Evolutionary conservation across 2,329 filamentous ascomycete genomes (phyloP).

Genomic region (Microdochium trichocladiopsis): DNA sequence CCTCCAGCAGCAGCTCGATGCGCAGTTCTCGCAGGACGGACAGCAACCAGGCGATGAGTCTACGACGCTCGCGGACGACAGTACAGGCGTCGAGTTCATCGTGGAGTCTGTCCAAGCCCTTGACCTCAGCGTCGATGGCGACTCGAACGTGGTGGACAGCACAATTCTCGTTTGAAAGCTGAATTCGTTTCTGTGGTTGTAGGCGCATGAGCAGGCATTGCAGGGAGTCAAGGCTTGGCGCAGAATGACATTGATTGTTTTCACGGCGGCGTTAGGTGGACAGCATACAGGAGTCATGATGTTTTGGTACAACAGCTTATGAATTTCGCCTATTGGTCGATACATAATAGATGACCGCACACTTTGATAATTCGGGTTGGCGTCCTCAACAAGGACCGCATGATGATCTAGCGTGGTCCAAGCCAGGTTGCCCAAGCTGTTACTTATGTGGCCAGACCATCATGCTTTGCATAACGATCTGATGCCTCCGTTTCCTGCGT

Average conservation of each 20-base stretch:
- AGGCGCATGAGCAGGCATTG: neutral
- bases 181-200: neutral
- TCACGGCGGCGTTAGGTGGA: neutral
- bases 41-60: neutral
- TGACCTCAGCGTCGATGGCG: neutral
- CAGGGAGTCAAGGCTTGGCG: neutral
- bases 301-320: neutral
- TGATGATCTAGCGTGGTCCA: too few species aligned
- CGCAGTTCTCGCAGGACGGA: neutral
- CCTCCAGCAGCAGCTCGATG: conserved; percentile 3
- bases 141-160: neutral
- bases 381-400: too few species aligned
- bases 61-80: neutral
- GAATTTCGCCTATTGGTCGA: neutral
- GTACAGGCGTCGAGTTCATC: neutral
- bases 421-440: too few species aligned
- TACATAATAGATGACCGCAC: neutral
- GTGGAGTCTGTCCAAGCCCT: neutral
- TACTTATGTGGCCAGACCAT: too few species aligned
- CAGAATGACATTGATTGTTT: neutral
- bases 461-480: too few species aligned
- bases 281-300: neutral
- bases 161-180: neutral
- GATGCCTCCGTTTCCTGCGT: too few species aligned
- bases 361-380: neutral